Base-by-base conservation (phyloP, 2,329 filamentous ascomycete genomes). In the Penicillium sp. region DNA sequence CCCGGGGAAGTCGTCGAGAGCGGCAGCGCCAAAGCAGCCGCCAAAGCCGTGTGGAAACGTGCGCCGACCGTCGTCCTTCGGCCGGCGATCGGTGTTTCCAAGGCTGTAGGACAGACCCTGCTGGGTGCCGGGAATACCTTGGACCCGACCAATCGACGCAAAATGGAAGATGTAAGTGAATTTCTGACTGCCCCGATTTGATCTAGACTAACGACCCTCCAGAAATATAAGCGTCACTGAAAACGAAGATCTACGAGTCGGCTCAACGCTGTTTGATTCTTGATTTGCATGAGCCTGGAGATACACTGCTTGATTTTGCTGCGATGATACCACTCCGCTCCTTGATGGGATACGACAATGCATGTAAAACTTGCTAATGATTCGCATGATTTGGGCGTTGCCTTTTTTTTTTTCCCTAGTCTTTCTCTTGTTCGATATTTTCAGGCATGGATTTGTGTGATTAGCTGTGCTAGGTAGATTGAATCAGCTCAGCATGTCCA, bases 31-130 rank as follows among this genome's bases (percentile, higher is more conserved):
- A 83, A 85, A 38, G 90, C 89, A 2, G 90, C 89, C 1, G 90
- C 90, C 13, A 85, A 79, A 64, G 92, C 88, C 1, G 85, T 99
- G 16, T 80, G 87, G 54, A 87, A 82, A 69, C 84, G 89, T 61
- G 91, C 92, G 27, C 94, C 94, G n/a, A 96, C 92, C 0, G 90
- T 97, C 18, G 88, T 99, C 46, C 83, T 99, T 61, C 79, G 92
- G 49, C 94, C 94, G 7, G 90, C 91, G 3, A 90, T 97, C 63
- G 95, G 92, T 0, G 90, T 91, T 7, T 90, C 87, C 31, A 92
- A 92, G 71, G 92, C 87, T 0, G 85, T 96, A 44, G 90, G 91
- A 8, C 89, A 95, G 76, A 90, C 92, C 33, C 76, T 99, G 52
- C 80, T 97, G 74, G 94, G 95, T 5, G 92, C 92, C 13, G 95